phyloP scores from a whole-genome alignment of 352 stramenopile genomes.

The Phytophthora palmivora region DNA sequence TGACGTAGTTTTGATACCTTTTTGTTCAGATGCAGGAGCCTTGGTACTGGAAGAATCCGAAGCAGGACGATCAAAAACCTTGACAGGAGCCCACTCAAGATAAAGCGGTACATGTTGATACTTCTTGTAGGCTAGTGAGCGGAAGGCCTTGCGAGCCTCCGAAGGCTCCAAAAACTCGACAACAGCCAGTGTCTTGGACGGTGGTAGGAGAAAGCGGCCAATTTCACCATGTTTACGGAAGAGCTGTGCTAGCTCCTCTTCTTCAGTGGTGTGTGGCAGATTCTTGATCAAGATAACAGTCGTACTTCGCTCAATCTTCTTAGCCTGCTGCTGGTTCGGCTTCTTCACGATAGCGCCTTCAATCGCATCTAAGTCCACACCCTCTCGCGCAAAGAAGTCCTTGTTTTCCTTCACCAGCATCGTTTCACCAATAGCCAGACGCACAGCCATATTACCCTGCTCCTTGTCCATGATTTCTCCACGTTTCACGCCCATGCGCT shows the following conservation, averaged over 20 bases:
- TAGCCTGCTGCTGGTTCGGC: slow-evolving; percentile 43
- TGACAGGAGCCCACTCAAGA: slow-evolving; percentile 97
- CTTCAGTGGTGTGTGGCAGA: slow-evolving; percentile 94
- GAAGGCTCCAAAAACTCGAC: slow-evolving; percentile 96
- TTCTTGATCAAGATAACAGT: slow-evolving; percentile 99
- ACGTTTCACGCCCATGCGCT: slow-evolving; percentile 92
- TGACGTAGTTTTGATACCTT: slow-evolving; percentile 64
- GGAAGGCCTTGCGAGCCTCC: slow-evolving; percentile 96
- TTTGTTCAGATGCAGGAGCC: slow-evolving; percentile 32
- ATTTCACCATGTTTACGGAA: slow-evolving; percentile 94
- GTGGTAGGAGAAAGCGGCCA: slow-evolving; percentile 89
- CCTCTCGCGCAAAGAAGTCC: slow-evolving; percentile 95
- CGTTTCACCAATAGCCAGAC: slow-evolving; percentile 98
- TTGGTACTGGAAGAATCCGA: slow-evolving; percentile 19
- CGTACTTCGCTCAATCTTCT: slow-evolving; percentile 92
- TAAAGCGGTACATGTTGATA: slow-evolving; percentile 99
- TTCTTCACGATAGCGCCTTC: slow-evolving; percentile 85
- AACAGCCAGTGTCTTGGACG: slow-evolving; percentile 95
- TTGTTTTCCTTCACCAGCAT: slow-evolving; percentile 98
- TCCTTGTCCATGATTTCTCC: slow-evolving; percentile 96
- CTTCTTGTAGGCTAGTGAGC: slow-evolving; percentile 97
- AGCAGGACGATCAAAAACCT: slow-evolving; percentile 69
- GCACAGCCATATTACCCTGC: slow-evolving; percentile 96
- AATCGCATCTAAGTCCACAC: slow-evolving; percentile 95
- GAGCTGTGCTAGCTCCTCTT: slow-evolving; percentile 94